phyloP scores from a whole-genome alignment of 78 protist genomes.

The Dictyostelium citrinum region DNA sequence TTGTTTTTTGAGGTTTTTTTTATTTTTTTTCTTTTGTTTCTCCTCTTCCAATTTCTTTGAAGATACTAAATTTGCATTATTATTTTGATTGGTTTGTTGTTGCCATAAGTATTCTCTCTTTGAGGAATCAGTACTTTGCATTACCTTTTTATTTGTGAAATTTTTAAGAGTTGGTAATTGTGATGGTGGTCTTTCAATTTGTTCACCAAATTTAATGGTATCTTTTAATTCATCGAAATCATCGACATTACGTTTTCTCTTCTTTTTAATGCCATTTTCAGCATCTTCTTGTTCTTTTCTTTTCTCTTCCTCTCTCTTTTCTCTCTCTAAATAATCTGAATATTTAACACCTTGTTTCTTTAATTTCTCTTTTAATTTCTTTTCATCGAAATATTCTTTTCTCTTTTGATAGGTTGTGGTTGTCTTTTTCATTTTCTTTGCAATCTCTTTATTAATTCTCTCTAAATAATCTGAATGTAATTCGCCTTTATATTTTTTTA shows the following conservation, averaged over 20 bases:
- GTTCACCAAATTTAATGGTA: constrained; percentile 49
- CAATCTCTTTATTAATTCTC: constrained; percentile 13
- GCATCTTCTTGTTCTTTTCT: neutral
- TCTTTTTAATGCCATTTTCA: neutral
- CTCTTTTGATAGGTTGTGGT: constrained; percentile 32
- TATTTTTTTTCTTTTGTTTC: neutral
- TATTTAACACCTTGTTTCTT: constrained; percentile 23
- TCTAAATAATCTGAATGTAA: neutral
- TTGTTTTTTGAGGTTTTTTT: constrained; percentile 1
- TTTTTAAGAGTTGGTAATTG: constrained; percentile 24
- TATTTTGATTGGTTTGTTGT: neutral
- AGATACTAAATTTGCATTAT: neutral
- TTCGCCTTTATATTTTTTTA: constrained; percentile 28
- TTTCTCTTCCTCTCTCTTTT: constrained; percentile 17
- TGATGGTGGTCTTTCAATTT: constrained; percentile 52
- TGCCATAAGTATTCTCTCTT: constrained; percentile 65
- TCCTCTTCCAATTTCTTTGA: constrained; percentile 1
- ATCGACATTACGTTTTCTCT: constrained; percentile 28
- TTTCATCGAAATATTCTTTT: constrained; percentile 25
- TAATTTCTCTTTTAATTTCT: constrained; percentile 18
- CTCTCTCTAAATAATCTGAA: neutral
- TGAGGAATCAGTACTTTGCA: neutral
- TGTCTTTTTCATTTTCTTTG: constrained; percentile 3
- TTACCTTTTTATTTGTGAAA: constrained; percentile 1
- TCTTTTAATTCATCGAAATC: constrained; percentile 55